Base-by-base conservation (phyloP, 2,329 filamentous ascomycete species). In the Ophiosphaerella narmari region DNA sequence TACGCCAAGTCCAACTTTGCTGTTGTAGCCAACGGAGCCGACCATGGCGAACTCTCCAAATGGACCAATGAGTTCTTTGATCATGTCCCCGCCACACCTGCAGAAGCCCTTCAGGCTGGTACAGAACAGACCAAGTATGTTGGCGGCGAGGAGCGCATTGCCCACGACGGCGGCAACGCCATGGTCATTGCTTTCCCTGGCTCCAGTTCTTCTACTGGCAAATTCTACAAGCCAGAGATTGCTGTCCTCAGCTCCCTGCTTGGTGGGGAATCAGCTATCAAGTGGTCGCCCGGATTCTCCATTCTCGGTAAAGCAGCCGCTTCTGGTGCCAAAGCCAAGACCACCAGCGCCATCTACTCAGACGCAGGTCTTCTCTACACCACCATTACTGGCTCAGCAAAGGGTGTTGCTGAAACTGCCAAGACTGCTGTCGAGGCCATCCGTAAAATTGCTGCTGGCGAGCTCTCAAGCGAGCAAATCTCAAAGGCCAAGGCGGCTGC, bases 1-100 rank as follows among this genome's bases (percentile, higher is more conserved):
- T 99, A 94, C 77, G 82, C 86, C 66, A 96, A 95, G 82, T 79
- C 87, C 68, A 97, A 96, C 77, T 88, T 99, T 65, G 91, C 93
- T 55, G 80, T 99, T 57, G 87, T 97, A 60, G 91, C 90, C 68
- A 95, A 96, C 68, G 94, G 94, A 60, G 88, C 91, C 59, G 86
- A 87, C 62, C 82, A 90, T 62, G 79, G 82, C 50, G 86, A 89
- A 57, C 80, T 97, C 61, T 83, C 84, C 69, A 95, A 94, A 80
- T 97, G 93, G 92, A 87, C 95, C 57, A 85, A 86, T 70, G 86
- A 96, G 73, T 97, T 97, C 84, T 97, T 99, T 82, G 85, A 86
- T 74, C 81, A 82, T 52, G 80, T 89, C 42, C 82, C 87, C 80
- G 63, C 68, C 70, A 43, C 64, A 67, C 60, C 68, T 68, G 18